Evolutionary conservation across 768 basidiomycete species (phyloP).

Genomic region (Leccinellum luteum): DNA sequence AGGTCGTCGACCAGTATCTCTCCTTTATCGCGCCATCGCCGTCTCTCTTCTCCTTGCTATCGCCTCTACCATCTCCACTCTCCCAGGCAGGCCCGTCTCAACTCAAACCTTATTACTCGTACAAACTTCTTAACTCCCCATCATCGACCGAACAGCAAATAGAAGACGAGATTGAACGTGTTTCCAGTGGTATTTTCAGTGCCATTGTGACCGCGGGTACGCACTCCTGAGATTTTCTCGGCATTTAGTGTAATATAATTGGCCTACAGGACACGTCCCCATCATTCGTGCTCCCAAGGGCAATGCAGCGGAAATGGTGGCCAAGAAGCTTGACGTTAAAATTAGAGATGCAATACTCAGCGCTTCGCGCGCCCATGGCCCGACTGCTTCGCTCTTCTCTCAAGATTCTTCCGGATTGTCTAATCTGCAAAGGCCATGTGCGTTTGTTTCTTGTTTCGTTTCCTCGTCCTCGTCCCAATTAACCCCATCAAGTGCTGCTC

Average conservation of each 20-base stretch:
- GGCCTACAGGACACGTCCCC: background rate
- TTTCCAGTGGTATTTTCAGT: constrained; percentile 88
- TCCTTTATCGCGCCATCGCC: constrained; percentile 94
- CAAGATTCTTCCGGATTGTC: constrained; percentile 83
- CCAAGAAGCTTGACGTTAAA: constrained; percentile 89
- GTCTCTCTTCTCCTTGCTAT: constrained; percentile 87
- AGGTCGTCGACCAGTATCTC: constrained; percentile 96
- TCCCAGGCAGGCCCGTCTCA: constrained; percentile 35
- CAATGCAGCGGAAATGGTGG: constrained; percentile 99
- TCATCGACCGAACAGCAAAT: constrained; percentile 87
- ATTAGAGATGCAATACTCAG: constrained; percentile 82
- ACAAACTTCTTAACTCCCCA: constrained; percentile 88
- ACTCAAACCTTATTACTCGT: constrained; percentile 55
- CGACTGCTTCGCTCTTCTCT: constrained; percentile 63
- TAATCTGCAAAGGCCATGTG: constrained; percentile 84
- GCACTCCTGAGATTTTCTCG: constrained; percentile 16
- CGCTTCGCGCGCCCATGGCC: constrained; percentile 57
- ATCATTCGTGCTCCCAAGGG: constrained; percentile 78
- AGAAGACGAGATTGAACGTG: constrained; percentile 88
- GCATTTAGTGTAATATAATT: background rate
- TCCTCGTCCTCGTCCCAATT: constrained; percentile 8
- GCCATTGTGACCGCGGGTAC: constrained; percentile 84
- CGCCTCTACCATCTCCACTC: constrained; percentile 45
- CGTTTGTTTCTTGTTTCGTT: constrained; percentile 24
- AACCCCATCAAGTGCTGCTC: constrained; percentile 66